phyloP scores from a whole-genome alignment of 192 early-diverging fungal species.

The Backusella westeae region DNA sequence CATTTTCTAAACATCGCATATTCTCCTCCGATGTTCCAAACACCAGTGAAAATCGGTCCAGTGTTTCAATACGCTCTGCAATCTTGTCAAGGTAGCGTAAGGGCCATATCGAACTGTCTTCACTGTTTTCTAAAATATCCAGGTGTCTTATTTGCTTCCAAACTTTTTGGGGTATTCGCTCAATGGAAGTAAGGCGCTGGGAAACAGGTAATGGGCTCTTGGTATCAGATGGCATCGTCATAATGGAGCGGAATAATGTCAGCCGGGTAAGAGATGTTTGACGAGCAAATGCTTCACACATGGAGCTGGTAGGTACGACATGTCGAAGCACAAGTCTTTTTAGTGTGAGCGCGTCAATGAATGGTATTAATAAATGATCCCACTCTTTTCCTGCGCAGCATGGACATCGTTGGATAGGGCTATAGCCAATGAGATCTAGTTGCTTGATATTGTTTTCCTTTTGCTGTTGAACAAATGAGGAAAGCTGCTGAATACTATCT shows the following conservation, averaged over 20 bases:
- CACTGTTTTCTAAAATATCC: background rate
- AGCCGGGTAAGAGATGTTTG: background rate
- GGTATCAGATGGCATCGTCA: background rate
- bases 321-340: background rate
- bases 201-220: background rate
- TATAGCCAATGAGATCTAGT: background rate
- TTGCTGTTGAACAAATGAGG: background rate
- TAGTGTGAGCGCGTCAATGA: background rate
- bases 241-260: background rate
- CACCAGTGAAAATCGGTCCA: background rate
- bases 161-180: background rate
- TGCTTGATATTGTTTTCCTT: background rate
- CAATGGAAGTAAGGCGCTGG: background rate
- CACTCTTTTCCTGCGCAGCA: background rate
- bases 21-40: constrained; percentile 12
- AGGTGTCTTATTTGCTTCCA: constrained; percentile 1
- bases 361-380: background rate
- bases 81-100: background rate
- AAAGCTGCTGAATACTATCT: background rate
- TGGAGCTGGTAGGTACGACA: background rate
- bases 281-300: background rate
- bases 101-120: background rate
- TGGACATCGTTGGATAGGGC: background rate
- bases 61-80: background rate
- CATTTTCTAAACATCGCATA: background rate